phyloP scores from a whole-genome alignment of 331 rosid species.

The Arachis monticola region DNA sequence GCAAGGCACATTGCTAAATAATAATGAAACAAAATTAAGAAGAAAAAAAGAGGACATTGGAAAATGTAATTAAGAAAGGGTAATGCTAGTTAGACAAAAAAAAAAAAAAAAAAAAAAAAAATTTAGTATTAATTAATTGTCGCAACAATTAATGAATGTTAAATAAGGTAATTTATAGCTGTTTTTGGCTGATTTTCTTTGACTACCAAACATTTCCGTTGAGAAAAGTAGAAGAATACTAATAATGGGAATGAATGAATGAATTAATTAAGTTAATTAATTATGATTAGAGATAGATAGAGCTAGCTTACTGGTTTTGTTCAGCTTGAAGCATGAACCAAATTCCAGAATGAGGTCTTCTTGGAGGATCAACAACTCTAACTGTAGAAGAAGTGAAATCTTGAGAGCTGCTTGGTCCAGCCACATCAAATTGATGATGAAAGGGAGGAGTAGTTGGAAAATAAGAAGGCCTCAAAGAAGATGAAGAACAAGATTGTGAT shows the following conservation, averaged over 20 bases:
- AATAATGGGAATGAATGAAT: too few relatives aligned
- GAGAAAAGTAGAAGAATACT: too few relatives aligned
- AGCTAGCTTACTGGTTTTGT: slow-evolving; percentile 73
- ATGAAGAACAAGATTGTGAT: slow-evolving; percentile 47
- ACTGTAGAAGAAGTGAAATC: slow-evolving; percentile 35
- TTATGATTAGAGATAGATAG: too few relatives aligned
- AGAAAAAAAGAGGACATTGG: neutral
- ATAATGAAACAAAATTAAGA: neutral
- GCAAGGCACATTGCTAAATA: too few relatives aligned
- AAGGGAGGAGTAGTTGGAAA: slow-evolving; percentile 41
- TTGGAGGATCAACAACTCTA: slow-evolving; percentile 85
- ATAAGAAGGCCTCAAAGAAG: slow-evolving; percentile 52
- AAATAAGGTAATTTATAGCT: too few relatives aligned
- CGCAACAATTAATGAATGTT: too few relatives aligned
- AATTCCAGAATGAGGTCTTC: slow-evolving; percentile 89
- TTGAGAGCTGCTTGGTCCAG: slow-evolving; percentile 70
- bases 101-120: too few relatives aligned
- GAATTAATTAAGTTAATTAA: neutral
- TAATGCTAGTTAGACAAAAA: neutral
- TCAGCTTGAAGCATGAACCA: slow-evolving; percentile 96
- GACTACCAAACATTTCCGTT: too few relatives aligned
- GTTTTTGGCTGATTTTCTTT: too few relatives aligned
- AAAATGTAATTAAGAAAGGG: neutral
- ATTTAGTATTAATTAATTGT: too few relatives aligned
- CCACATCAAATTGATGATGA: slow-evolving; percentile 46